Evolutionary conservation across 2,329 filamentous ascomycete genomes (phyloP), one percentile per base, ranked within the genome.

Genomic region (Talaromyces sp.): DNA sequence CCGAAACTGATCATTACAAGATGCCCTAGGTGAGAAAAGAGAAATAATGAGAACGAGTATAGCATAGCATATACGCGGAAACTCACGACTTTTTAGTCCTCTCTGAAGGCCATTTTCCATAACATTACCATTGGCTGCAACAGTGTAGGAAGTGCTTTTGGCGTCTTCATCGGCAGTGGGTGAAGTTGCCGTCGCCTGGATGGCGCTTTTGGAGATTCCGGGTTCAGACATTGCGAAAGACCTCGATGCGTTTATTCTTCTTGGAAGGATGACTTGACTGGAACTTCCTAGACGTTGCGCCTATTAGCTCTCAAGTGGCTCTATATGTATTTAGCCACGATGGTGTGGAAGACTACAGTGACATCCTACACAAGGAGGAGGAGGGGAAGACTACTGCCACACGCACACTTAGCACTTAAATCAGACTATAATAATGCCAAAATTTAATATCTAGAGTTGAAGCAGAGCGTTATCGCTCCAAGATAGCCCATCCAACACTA

Each of bases 1-100:
- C 57, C 57, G 24, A 60, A 60, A 31, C 57, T 60, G 24, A 60
- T 60, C 57, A 60, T 60, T 24, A 60, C 57, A 27, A 60, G 22
- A 45, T 60, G 57, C 9, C 57, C 57, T 60, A 22, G 27, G 19
- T 16, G 27, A 37, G 27, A 37, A 13, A 13, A 7, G 19, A 13
- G 22, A 22, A 0, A 10, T 4, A 22, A 13, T 47, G 19, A 47
- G 43, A 19, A 14, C 22, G 41, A 22, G n/a, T 47, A 47, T 22
- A 6, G 43, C 43, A 13, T 47, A 47, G 43, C 19, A 19, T 22
- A 47, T 22, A 22, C 13, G n/a, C 1, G 22, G 43, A 47, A 47
- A 31, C 43, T 47, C 43, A 47, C 43, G 43, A 22, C 19, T 47
- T 47, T 47, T 47, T 19, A 47, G 22, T 19, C 43, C 43, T 22